A percentile compares a stretch with the other conserved stretches of the same genome.
phyloP scores from a whole-genome alignment of 768 basidiomycete species.

The Collybia mongolica region DNA sequence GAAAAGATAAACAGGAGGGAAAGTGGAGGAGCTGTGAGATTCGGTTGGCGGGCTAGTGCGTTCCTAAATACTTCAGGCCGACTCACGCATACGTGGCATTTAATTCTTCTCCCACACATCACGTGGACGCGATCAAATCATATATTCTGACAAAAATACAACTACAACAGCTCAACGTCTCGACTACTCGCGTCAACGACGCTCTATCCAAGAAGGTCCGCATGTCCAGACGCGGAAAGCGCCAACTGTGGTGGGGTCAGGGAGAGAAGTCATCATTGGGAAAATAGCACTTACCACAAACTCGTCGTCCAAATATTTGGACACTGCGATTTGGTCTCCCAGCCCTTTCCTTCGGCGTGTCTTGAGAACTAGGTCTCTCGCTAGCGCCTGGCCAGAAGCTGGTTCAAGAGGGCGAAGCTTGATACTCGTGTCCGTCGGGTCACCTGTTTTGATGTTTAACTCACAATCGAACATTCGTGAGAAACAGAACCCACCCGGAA shows the following conservation, averaged over 20 bases:
- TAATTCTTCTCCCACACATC: conserved; percentile 34
- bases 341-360: conserved; percentile 95
- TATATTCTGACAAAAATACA: conserved; percentile 1
- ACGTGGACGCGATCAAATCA: conserved; percentile 30
- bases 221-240: conserved; percentile 94
- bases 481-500: conserved; percentile 69
- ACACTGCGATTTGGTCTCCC: conserved; percentile 95
- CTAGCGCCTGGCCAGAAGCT: conserved; percentile 93
- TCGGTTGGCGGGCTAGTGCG: conserved; percentile 12
- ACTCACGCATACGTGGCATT: conserved; percentile 44
- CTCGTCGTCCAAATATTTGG: conserved; percentile 97
- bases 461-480: conserved; percentile 15
- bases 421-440: conserved; percentile 97
- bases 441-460: conserved; percentile 51
- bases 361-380: conserved; percentile 93
- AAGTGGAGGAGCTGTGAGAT: conserved; percentile 27
- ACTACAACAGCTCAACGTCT: neutral
- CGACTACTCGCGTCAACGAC: conserved; percentile 13
- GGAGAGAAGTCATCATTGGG: conserved; percentile 8
- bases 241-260: conserved; percentile 59
- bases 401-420: conserved; percentile 96
- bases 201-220: conserved; percentile 72
- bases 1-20: conserved; percentile 35
- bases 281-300: conserved; percentile 67
- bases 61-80: conserved; percentile 34